A percentile compares a stretch with the other conserved stretches of the same genome.
These are phyloP conservation scores for Silene coronaria DNA, from an alignment of 179 eudicot species.

Conservation along the genomic window DNA sequence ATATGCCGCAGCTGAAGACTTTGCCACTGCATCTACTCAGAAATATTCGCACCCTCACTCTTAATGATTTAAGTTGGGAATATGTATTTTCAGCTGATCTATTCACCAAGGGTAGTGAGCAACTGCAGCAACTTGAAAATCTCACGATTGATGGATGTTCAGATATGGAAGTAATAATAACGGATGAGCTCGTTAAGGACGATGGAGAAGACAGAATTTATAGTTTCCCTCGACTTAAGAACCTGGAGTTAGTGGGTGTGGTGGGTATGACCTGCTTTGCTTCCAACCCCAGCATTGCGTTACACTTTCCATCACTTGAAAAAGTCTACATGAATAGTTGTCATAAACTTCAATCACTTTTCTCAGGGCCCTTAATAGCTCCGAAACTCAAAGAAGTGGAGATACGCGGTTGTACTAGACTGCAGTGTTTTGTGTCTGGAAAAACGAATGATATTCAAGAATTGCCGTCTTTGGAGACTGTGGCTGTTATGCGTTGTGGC, in stretches of 20 bases:
- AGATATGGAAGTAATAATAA: not conserved
- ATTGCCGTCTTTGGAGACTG: too few relatives aligned
- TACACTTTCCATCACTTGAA: too few relatives aligned
- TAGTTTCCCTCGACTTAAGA: not conserved
- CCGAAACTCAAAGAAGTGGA: too few relatives aligned
- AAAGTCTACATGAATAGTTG: not conserved
- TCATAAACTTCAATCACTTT: not conserved
- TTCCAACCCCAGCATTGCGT: not conserved
- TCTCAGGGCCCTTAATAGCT: too few relatives aligned
- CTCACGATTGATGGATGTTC: not conserved
- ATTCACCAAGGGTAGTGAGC: not conserved
- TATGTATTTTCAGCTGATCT: not conserved
- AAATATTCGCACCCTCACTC: not conserved
- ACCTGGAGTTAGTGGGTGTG: not conserved
- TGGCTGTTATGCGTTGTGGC: too few relatives aligned
- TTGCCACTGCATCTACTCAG: not conserved
- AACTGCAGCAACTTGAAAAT: not conserved
- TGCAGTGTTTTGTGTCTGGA: too few relatives aligned
- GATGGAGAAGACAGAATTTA: not conserved
- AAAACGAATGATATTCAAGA: too few relatives aligned
- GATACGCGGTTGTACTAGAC: too few relatives aligned
- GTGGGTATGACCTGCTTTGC: not conserved
- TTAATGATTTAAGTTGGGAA: not conserved
- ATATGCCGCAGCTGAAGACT: not conserved
- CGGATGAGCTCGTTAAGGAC: not conserved